phyloP scores from a whole-genome alignment of 2,329 filamentous ascomycete genomes.

The Clonostachys rosea region DNA sequence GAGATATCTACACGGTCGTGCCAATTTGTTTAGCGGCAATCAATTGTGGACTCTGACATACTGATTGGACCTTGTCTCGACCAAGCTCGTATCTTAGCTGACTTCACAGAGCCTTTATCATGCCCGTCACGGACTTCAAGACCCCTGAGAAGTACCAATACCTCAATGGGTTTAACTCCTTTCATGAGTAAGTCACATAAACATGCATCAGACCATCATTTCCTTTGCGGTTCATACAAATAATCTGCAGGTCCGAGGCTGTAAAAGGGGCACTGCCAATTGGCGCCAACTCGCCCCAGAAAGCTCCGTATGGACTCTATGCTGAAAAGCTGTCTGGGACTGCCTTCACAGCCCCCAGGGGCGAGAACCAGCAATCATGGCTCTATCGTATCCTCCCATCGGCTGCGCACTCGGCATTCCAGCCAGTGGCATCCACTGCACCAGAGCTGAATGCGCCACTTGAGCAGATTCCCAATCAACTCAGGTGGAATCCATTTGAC shows the following conservation, averaged over 20 bases:
- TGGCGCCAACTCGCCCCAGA: constrained; percentile 77
- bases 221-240: too few relatives aligned
- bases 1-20: too few relatives aligned
- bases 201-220: neutral
- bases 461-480: constrained; percentile 61
- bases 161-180: constrained; percentile 71
- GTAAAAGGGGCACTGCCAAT: constrained; percentile 70
- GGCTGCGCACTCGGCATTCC: constrained; percentile 53
- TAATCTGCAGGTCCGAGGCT: constrained; percentile 72
- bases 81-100: too few relatives aligned
- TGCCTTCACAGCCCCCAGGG: constrained; percentile 64
- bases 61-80: too few relatives aligned
- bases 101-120: constrained; percentile 13
- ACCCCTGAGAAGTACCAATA: constrained; percentile 62
- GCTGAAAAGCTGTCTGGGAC: constrained; percentile 74
- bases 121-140: constrained; percentile 45
- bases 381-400: constrained; percentile 66
- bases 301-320: constrained; percentile 72
- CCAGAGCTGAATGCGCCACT: constrained; percentile 8
- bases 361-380: constrained; percentile 68
- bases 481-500: constrained; percentile 70
- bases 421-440: constrained; percentile 28
- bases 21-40: too few relatives aligned
- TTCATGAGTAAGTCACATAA: constrained; percentile 62
- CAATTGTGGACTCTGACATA: too few relatives aligned